These are phyloP conservation scores for Psophocarpus tetragonolobus DNA, from an alignment of 306 rosid genomes.

Conservation along the genomic window DNA sequence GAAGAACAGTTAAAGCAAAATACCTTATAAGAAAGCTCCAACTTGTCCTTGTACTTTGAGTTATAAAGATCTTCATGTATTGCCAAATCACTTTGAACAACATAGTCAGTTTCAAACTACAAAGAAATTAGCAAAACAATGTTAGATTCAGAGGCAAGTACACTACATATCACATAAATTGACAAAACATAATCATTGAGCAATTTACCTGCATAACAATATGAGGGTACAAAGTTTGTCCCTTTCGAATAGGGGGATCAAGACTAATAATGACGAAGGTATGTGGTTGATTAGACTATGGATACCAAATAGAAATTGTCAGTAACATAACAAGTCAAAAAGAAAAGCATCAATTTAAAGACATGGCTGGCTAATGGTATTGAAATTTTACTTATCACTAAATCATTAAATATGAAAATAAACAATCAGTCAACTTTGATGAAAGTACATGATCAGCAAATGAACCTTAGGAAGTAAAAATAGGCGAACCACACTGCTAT, in stretches of 20 bases:
- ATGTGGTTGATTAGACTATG: conserved; percentile 97
- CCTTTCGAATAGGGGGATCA: conserved; percentile 99
- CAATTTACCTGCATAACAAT: conserved; percentile 91
- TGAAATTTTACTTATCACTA: neutral
- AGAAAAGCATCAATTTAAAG: conserved; percentile 18
- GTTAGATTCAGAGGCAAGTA: conserved; percentile 15
- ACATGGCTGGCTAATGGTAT: neutral
- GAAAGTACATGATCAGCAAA: conserved; percentile 25
- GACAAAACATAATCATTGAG: conserved; percentile 26
- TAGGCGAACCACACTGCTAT: conserved; percentile 93
- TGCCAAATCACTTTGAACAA: conserved; percentile 71
- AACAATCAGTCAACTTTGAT: neutral
- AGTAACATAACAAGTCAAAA: conserved; percentile 9
- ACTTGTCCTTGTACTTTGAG: conserved; percentile 89
- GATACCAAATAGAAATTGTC: conserved; percentile 36
- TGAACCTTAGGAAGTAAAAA: conserved; percentile 98
- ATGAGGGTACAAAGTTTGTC: conserved; percentile 96
- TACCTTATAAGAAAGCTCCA: conserved; percentile 93
- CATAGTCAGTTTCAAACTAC: conserved; percentile 88
- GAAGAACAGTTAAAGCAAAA: conserved; percentile 3
- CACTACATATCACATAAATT: conserved; percentile 13
- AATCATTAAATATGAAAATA: neutral
- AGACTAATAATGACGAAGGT: conserved; percentile 90
- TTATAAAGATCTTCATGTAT: conserved; percentile 72
- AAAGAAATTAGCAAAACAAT: conserved; percentile 17